phyloP scores from a whole-genome alignment of 78 protist species.

The Chrysochromulina parva region DNA sequence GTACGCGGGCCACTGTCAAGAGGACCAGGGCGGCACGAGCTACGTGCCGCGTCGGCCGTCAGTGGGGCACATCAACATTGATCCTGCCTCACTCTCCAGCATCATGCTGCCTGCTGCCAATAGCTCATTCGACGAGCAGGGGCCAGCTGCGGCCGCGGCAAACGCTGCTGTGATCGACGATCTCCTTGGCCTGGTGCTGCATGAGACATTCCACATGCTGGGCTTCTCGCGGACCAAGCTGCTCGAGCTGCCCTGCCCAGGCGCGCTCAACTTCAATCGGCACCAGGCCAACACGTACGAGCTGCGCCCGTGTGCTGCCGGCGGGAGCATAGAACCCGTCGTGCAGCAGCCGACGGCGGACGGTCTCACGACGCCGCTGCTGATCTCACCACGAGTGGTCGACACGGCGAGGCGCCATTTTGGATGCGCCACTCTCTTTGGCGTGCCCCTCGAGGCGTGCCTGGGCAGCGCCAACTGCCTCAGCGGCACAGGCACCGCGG shows the following conservation, averaged over 20 bases:
- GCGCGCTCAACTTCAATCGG: background rate
- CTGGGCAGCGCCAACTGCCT: background rate
- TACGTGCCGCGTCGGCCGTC: background rate
- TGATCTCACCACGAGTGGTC: constrained; percentile 16
- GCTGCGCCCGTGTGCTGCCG: background rate
- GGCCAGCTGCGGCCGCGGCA: background rate
- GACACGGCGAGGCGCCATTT: constrained; percentile 31
- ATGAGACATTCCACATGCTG: background rate
- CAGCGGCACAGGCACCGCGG: constrained; percentile 21
- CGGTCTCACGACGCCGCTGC: background rate
- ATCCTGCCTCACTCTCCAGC: background rate
- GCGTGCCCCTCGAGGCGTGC: constrained; percentile 39
- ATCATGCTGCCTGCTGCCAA: too few relatives aligned
- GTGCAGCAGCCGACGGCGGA: background rate
- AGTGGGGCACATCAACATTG: background rate
- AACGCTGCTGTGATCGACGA: background rate
- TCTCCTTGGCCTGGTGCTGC: background rate
- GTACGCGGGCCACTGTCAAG: background rate
- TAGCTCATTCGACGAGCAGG: background rate
- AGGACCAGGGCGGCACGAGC: background rate
- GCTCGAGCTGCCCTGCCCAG: background rate
- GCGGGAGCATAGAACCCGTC: background rate
- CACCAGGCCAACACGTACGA: background rate
- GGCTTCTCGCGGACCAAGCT: background rate
- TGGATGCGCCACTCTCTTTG: constrained; percentile 26